These are phyloP conservation scores for Penicillium sp. DNA, from an alignment of 2,329 filamentous ascomycete species.

Conservation along the genomic window DNA sequence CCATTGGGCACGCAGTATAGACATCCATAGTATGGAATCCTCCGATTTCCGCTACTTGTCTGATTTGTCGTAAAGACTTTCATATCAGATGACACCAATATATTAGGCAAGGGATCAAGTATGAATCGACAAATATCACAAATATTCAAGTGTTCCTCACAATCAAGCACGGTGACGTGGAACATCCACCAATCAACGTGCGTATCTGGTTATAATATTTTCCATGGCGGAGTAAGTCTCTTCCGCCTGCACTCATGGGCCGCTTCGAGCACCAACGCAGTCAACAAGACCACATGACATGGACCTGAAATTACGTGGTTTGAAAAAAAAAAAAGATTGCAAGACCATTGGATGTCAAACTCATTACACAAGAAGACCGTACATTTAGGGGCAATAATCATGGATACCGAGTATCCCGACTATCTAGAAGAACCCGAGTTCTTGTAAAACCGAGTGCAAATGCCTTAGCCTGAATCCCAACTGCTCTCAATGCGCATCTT, in stretches of 20 bases:
- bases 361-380: not conserved
- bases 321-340: not conserved
- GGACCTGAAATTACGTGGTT: not conserved
- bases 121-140: no score
- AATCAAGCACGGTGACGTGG: no score
- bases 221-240: conserved; percentile 16
- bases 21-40: no score
- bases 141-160: no score
- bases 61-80: no score
- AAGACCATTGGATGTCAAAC: not conserved
- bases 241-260: not conserved
- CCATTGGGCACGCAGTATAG: no score
- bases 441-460: not conserved
- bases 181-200: conserved; percentile 11
- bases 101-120: not conserved
- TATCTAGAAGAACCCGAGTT: not conserved
- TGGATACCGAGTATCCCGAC: not conserved
- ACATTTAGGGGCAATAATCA: not conserved
- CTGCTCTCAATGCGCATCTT: not conserved
- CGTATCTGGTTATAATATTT: conserved; percentile 16
- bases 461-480: not conserved
- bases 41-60: no score
- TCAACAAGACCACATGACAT: not conserved
- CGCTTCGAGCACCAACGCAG: not conserved
- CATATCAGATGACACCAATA: not conserved